Conservation (phyloP, 768 basidiomycete species). For the Heimioporus sp. region DNA sequence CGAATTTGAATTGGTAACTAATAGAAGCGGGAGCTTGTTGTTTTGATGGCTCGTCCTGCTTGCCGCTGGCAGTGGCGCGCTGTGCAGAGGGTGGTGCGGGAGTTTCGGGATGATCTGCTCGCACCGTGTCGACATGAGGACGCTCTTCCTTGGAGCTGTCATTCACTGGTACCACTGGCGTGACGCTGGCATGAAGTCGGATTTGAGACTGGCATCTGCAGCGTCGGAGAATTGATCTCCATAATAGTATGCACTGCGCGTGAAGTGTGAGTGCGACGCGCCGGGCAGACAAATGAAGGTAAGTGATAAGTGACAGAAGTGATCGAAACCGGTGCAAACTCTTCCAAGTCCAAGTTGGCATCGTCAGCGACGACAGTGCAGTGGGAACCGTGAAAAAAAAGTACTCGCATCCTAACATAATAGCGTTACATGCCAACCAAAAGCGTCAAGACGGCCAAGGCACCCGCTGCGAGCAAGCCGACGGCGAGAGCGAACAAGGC, state of each 20-base stretch:
- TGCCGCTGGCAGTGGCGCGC: not conserved
- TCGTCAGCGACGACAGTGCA: not conserved
- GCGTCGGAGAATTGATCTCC: not conserved
- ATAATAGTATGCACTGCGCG: conserved; percentile 1
- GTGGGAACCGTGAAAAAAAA: not conserved
- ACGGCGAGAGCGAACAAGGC: not conserved
- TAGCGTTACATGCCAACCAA: not conserved
- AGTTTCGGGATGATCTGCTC: not conserved
- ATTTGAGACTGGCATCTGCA: not conserved
- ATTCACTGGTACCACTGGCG: not conserved
- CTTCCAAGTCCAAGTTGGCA: not conserved
- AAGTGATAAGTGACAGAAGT: conserved; percentile 3
- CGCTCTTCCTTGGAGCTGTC: not conserved
- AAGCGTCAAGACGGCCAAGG: not conserved
- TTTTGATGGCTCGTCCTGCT: not conserved
- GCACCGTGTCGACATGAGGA: not conserved
- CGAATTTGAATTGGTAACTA: not conserved
- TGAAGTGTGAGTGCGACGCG: conserved; percentile 1
- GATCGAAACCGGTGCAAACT: not conserved
- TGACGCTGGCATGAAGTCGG: not conserved
- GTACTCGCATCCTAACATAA: too few species aligned
- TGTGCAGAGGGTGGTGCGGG: conserved; percentile 5
- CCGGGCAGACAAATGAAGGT: not conserved
- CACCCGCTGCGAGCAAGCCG: conserved; percentile 1
- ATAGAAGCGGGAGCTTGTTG: not conserved